These are phyloP conservation scores for Kluyveromyces wickerhamii DNA, from an alignment of 805 yeast genomes.

Conservation along the genomic window DNA sequence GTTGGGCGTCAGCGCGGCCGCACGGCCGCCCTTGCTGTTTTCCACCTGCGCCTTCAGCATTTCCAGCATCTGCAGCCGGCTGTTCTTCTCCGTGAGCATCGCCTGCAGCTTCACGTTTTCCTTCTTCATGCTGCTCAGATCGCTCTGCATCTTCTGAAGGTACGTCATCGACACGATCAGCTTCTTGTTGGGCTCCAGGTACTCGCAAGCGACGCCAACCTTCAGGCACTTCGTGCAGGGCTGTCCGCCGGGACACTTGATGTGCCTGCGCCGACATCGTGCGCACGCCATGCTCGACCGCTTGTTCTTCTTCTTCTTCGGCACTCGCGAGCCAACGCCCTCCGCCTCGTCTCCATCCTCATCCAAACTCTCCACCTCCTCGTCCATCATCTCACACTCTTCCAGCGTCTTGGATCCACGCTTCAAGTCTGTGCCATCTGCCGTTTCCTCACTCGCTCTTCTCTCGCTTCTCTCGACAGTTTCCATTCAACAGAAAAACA, in stretches of 20 bases:
- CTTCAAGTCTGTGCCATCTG: neutral
- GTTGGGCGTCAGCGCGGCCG: neutral
- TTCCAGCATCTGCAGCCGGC: constrained; percentile 3
- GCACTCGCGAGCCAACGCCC: no score
- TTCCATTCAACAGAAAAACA: no score
- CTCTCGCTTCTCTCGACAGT: no score
- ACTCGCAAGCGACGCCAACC: constrained; percentile 56
- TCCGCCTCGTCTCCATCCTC: constrained; percentile 4
- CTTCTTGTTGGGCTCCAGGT: constrained; percentile 63
- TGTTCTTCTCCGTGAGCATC: constrained; percentile 1
- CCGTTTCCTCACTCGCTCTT: neutral
- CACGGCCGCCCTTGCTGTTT: constrained; percentile 1
- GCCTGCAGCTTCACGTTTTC: constrained; percentile 54
- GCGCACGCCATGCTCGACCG: constrained; percentile 39
- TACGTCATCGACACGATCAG: constrained; percentile 68
- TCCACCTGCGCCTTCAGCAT: constrained; percentile 2
- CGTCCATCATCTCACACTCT: neutral
- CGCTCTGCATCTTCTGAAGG: constrained; percentile 57
- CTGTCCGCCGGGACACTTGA: constrained; percentile 70
- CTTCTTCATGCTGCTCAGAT: constrained; percentile 53
- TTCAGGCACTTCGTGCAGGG: constrained; percentile 59
- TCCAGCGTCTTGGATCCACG: neutral
- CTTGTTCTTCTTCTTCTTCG: constrained; percentile 14
- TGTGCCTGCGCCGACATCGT: constrained; percentile 63
- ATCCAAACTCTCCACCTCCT: neutral